A percentile compares a stretch with the other conserved stretches of the same genome.
These are phyloP conservation scores for Xerocomellus amylosporus DNA, from an alignment of 768 basidiomycete genomes.

Conservation along the genomic window DNA sequence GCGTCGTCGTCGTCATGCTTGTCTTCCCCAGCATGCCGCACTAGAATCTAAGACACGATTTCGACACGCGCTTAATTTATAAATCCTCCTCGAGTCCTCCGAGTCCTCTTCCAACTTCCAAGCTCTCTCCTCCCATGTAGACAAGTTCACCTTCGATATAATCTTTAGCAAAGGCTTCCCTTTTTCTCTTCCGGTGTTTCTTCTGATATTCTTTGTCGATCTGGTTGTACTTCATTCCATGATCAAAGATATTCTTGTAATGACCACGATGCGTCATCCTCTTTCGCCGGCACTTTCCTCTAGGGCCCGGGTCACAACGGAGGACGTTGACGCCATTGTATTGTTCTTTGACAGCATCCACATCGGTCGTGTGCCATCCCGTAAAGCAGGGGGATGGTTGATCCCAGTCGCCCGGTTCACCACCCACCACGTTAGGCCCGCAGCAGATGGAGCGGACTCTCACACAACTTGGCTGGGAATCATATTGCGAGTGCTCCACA, in stretches of 20 bases:
- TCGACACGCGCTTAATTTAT: too few species aligned
- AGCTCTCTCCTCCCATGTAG: not conserved
- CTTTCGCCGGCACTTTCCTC: not conserved
- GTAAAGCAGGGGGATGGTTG: not conserved
- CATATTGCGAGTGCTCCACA: too few species aligned
- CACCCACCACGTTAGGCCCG: not conserved
- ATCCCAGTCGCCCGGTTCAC: not conserved
- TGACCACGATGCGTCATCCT: not conserved
- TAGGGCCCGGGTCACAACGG: not conserved
- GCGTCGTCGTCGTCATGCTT: too few species aligned
- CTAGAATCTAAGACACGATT: too few species aligned
- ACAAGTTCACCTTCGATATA: too few species aligned
- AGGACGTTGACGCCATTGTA: constrained; percentile 3
- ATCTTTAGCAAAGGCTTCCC: too few species aligned
- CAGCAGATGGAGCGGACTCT: not conserved
- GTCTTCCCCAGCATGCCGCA: too few species aligned
- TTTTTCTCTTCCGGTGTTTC: not conserved
- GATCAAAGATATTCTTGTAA: not conserved
- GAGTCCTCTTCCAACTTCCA: too few species aligned
- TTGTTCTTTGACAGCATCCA: not conserved
- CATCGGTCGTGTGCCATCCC: constrained; percentile 1
- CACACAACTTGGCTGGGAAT: too few species aligned
- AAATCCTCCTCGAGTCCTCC: not conserved
- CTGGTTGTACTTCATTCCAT: not conserved
- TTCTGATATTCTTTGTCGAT: not conserved